A percentile compares a stretch with the other conserved stretches of the same genome.
These are phyloP conservation scores for Sclerotinia nivalis DNA, from an alignment of 2,329 filamentous ascomycete genomes.

Conservation along the genomic window DNA sequence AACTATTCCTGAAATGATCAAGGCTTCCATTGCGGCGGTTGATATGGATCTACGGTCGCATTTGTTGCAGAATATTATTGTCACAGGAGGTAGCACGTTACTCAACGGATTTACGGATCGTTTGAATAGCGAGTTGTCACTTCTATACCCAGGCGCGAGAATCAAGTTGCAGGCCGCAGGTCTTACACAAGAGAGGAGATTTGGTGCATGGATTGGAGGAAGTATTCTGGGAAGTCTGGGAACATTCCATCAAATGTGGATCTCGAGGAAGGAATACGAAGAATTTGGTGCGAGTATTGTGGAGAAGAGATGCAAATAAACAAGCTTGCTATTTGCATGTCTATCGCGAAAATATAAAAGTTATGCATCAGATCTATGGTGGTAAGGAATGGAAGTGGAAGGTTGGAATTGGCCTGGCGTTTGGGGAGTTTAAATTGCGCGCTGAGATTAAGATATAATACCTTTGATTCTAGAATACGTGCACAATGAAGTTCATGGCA, in stretches of 20 bases:
- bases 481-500: constrained; percentile 11
- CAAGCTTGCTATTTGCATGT: background rate
- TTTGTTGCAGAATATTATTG: constrained; percentile 84
- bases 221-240: constrained; percentile 94
- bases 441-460: constrained; percentile 24
- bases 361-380: constrained; percentile 18
- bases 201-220: constrained; percentile 93
- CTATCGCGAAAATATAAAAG: constrained; percentile 22
- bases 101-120: constrained; percentile 92
- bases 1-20: constrained; percentile 82
- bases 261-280: constrained; percentile 94
- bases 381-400: constrained; percentile 2
- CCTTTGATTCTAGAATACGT: constrained; percentile 14
- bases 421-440: constrained; percentile 21
- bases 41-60: constrained; percentile 86
- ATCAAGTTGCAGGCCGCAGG: constrained; percentile 88
- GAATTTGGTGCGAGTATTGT: constrained; percentile 90
- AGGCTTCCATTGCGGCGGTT: constrained; percentile 72
- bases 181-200: constrained; percentile 83
- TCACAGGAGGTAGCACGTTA: constrained; percentile 84
- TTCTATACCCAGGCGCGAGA: constrained; percentile 79
- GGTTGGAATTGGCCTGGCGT: constrained; percentile 19
- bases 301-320: constrained; percentile 91
- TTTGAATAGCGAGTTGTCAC: constrained; percentile 78
- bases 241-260: constrained; percentile 99